Base-by-base conservation (phyloP, 2,329 filamentous ascomycete genomes). In the Ophiostoma pallidulum region DNA sequence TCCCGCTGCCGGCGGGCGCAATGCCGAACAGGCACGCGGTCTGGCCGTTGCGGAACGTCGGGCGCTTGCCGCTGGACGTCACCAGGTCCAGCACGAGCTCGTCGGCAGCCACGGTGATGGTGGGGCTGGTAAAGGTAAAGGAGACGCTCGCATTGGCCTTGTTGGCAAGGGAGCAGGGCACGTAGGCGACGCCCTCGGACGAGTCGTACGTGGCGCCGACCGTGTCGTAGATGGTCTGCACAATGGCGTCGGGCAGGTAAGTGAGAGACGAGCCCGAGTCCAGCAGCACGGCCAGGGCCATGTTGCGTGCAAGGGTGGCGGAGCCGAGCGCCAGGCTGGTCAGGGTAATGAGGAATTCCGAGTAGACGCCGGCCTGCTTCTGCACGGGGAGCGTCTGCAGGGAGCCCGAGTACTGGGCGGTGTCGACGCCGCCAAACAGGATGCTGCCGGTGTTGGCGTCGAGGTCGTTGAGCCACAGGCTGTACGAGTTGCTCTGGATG, bases 341-440 rank as follows among this genome's bases (percentile, higher is more conserved):
- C 49, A 90, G 63, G 16, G 82, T 83, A 59, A 91, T 75, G 49
- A 82, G 67, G 58, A 90, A 84, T 58, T 86, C 77, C 45, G 69
- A 67, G 58, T 72, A 82, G 18, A 63, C 58, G 35, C 74, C 73
- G 22, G 65, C 59, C 33, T 70, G 63, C 52, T 66, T 66, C 57
- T 85, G 75, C 45, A 91, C 69, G 3, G 86, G 85, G 2, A 91
- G 62, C 0, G 82, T 85, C 50, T 77, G 62, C 26, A 91, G 70
- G 4, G 70, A 60, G 18, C 82, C 84, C 3, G 65, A 59, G 60
- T 77, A 90, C 54, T 82, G 79, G 19, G 66, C 76, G 3, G 72
- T 76, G 62, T 90, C 82, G 49, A 90, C 74, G 26, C 86, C 85
- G 26, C 85, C 85, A 56, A 90, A 90, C 1, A 90, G 66, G 46